Conservation (phyloP, 306 rosid genomes). For the Casuarina glauca region DNA sequence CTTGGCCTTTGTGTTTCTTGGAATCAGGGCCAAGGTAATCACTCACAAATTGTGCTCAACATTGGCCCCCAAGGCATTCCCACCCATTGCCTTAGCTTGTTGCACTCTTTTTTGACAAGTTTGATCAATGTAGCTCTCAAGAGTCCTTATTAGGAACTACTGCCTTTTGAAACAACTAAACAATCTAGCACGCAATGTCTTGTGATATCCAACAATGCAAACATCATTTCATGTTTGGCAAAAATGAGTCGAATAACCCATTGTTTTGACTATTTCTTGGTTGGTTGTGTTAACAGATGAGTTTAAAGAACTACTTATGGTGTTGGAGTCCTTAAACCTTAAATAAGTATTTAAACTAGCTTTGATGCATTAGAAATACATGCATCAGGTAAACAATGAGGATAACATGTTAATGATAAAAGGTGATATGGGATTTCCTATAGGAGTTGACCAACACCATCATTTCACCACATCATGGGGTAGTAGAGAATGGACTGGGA, state of each 20-base stretch:
- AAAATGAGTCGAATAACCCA: slow-evolving; percentile 43
- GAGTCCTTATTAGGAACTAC: slow-evolving; percentile 62
- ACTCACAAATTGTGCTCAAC: slow-evolving; percentile 57
- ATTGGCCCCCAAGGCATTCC: slow-evolving; percentile 50
- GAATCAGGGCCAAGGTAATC: slow-evolving; percentile 68
- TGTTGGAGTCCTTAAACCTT: too few species aligned
- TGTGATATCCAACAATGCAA: slow-evolving; percentile 38
- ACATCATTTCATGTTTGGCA: slow-evolving; percentile 46
- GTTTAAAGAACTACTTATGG: too few species aligned
- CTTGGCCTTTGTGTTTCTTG: slow-evolving; percentile 79
- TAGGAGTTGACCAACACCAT: too few species aligned
- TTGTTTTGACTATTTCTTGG: slow-evolving; percentile 22
- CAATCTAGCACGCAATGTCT: slow-evolving; percentile 53
- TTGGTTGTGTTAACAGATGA: too few species aligned
- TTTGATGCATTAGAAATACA: too few species aligned
- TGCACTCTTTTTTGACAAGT: slow-evolving; percentile 41
- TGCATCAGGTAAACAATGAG: too few species aligned
- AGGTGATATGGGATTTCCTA: too few species aligned
- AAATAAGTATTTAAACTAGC: too few species aligned
- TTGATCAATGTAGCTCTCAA: slow-evolving; percentile 43
- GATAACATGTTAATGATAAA: too few species aligned
- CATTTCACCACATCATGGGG: too few species aligned
- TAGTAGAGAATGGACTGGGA: too few species aligned
- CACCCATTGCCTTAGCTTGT: slow-evolving; percentile 28
- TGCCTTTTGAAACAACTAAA: slow-evolving; percentile 71